These are phyloP conservation scores for Porphyrellus sp. DNA, from an alignment of 1,284 basidiomycete species.

Conservation along the genomic window DNA sequence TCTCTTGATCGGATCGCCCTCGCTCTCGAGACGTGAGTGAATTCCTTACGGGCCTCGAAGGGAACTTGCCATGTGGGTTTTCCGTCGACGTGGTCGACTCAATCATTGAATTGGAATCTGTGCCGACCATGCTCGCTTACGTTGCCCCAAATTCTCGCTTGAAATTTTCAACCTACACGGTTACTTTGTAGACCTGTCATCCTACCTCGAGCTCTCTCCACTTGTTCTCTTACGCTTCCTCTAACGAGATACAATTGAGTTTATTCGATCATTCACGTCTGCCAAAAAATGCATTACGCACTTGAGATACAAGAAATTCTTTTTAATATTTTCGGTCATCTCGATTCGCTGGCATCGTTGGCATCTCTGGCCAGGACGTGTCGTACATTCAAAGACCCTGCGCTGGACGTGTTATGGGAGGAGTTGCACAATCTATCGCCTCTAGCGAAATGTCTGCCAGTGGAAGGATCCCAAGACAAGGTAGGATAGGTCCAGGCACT, in stretches of 20 bases:
- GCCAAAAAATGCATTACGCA: too few species aligned
- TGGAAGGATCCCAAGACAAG: too few species aligned
- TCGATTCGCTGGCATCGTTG: slow-evolving; percentile 4
- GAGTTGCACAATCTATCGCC: slow-evolving; percentile 24
- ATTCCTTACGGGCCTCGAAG: too few species aligned
- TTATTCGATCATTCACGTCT: too few species aligned
- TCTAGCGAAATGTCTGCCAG: slow-evolving; percentile 24
- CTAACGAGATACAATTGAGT: too few species aligned
- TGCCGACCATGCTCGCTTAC: background rate
- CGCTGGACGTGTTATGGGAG: slow-evolving; percentile 25
- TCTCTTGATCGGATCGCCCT: background rate
- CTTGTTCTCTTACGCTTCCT: too few species aligned
- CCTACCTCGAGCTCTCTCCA: too few species aligned
- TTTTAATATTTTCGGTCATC: slow-evolving; percentile 4
- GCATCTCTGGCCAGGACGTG: slow-evolving; percentile 25
- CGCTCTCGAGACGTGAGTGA: background rate
- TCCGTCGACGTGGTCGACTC: background rate
- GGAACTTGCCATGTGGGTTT: background rate
- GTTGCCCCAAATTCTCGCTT: too few species aligned
- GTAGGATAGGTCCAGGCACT: too few species aligned
- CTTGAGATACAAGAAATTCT: background rate
- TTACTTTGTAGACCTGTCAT: too few species aligned
- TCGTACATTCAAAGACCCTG: slow-evolving; percentile 27
- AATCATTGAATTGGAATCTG: background rate
- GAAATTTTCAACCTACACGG: too few species aligned